A percentile compares a stretch with the other conserved stretches of the same genome.
These are phyloP conservation scores for Yamadazyma akitaensis DNA, from an alignment of 805 yeast species.

Conservation along the genomic window DNA sequence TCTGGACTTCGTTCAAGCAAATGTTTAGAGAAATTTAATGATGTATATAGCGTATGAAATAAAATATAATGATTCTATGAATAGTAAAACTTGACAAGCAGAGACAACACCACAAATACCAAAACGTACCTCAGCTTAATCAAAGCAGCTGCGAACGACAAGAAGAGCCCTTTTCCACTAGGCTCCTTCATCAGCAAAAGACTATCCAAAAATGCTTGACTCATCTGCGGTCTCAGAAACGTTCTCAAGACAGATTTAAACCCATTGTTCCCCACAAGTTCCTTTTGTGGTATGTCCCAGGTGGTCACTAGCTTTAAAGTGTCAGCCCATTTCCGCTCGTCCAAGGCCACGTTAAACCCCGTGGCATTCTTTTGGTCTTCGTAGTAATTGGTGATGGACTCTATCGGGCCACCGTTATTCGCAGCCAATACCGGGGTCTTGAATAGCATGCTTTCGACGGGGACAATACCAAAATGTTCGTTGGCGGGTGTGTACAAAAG, in stretches of 20 bases:
- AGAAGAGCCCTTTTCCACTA: constrained; percentile 2
- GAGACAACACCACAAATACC: not conserved
- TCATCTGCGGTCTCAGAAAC: constrained; percentile 48
- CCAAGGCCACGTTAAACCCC: constrained; percentile 57
- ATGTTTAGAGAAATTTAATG: constrained; percentile 19
- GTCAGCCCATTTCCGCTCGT: constrained; percentile 52
- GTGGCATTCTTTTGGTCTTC: constrained; percentile 43
- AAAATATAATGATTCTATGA: not conserved
- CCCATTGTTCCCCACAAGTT: constrained; percentile 33
- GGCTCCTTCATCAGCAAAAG: constrained; percentile 7
- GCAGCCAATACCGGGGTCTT: constrained; percentile 84
- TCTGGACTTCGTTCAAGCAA: constrained; percentile 31
- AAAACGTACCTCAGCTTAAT: not conserved
- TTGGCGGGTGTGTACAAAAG: constrained; percentile 84
- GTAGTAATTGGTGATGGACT: constrained; percentile 52
- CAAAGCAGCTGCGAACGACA: not conserved
- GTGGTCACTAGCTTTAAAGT: constrained; percentile 41
- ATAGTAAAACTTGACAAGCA: not conserved
- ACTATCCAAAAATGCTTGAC: constrained; percentile 24
- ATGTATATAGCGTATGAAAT: constrained; percentile 3
- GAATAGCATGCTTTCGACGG: constrained; percentile 87
- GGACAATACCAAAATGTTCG: constrained; percentile 98
- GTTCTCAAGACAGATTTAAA: constrained; percentile 30
- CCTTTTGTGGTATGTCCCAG: constrained; percentile 17
- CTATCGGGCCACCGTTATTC: constrained; percentile 90